Conservation (phyloP, 352 stramenopile genomes). For the Phytopythium kandeliae region DNA sequence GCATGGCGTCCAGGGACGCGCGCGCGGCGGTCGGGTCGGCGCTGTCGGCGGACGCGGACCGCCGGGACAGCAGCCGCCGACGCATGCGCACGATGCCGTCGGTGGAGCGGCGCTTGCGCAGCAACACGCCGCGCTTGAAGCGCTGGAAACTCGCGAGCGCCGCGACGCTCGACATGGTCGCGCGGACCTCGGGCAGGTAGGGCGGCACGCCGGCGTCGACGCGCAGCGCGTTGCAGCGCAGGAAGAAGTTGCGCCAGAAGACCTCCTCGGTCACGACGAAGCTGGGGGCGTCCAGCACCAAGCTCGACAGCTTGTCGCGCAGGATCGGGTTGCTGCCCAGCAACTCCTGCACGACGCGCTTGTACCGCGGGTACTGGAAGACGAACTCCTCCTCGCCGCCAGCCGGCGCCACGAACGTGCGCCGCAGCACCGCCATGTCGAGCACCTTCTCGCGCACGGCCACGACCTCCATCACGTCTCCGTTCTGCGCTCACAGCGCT, state of each 20-base stretch:
- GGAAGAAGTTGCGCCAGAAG: slow-evolving; percentile 73
- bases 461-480: slow-evolving; percentile 26
- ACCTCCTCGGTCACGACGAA: slow-evolving; percentile 40
- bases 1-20: not conserved
- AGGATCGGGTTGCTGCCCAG: slow-evolving; percentile 52
- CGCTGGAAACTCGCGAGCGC: slow-evolving; percentile 42
- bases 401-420: slow-evolving; percentile 54
- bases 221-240: slow-evolving; percentile 55
- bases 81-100: slow-evolving; percentile 28
- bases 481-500: slow-evolving; percentile 5
- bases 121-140: slow-evolving; percentile 40
- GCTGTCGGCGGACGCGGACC: slow-evolving; percentile 21
- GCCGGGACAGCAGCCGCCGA: slow-evolving; percentile 19
- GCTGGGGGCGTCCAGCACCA: slow-evolving; percentile 28
- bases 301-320: slow-evolving; percentile 45
- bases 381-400: slow-evolving; percentile 56
- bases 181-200: slow-evolving; percentile 42
- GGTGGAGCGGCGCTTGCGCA: slow-evolving; percentile 33
- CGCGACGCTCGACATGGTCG: slow-evolving; percentile 17
- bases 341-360: slow-evolving; percentile 37
- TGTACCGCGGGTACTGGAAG: slow-evolving; percentile 46
- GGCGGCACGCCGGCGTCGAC: slow-evolving; percentile 26
- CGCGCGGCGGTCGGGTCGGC: slow-evolving; percentile 14
- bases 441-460: slow-evolving; percentile 46
- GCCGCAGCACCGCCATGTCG: slow-evolving; percentile 53